Evolutionary conservation across 306 rosid species (phyloP), one percentile per base, ranked within the genome.

Genomic region (Quercus bicolor): DNA sequence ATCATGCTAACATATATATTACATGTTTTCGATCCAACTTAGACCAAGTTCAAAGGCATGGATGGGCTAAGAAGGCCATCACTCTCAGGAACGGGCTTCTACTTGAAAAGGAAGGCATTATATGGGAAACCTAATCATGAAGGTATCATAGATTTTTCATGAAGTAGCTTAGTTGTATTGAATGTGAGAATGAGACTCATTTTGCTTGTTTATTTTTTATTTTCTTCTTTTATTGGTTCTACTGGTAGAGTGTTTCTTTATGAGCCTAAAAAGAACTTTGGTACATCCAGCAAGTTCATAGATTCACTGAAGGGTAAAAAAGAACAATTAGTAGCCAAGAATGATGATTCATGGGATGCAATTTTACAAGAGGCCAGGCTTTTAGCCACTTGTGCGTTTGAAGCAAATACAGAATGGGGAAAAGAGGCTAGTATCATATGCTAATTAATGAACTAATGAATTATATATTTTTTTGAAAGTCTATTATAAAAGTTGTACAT

Each of bases 41-140:
- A 87, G 88, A 80, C 87, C 51, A 85, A 81, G 83, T 87, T 88
- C 88, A 82, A 83, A 31, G 90, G 90, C 57, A 84, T 84, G 90
- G 88, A 87, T 78, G 85, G 82, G 11, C 75, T 87, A 2, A 76
- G 80, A 65, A 88, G 91, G 10, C 88, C 88, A 1, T 78, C 84
- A 66, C 78, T 87, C 28, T 80, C 88, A 19, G 91, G 88, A 19
- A 85, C 77, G 4, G 83, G 91, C 74, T 80, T 80, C 69, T 85
- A 85, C 79, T 70, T 85, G 24, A 77, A 43, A 12, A 82, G 88
- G 79, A 74, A 52, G 61, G 81, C 87, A 5, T 78, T 87, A 28
- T 85, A 82, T 78, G 87, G 85, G 80, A 68, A 77, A 54, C 85
- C 88, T 51, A 51, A 80, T 68, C 76, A 85, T 68, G 70, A 80